Evolutionary conservation across 1,284 basidiomycete genomes (phyloP).

Genomic region (Coniophora puteana): DNA sequence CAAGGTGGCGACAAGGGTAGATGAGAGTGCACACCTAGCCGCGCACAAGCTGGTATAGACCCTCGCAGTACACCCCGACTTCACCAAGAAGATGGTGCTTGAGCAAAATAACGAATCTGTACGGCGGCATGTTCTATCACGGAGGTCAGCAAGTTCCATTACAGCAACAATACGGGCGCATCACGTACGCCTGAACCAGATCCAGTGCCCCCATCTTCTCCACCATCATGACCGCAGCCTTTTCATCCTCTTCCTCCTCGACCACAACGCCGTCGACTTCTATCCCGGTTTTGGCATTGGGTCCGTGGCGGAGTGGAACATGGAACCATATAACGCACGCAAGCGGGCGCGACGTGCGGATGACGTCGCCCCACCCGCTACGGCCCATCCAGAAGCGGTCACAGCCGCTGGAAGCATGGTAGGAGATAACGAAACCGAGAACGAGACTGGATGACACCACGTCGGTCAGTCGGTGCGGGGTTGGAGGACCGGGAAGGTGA

Average conservation of each 20-base stretch:
- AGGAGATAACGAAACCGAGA: conserved; percentile 69
- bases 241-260: conserved; percentile 34
- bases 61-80: conserved; percentile 40
- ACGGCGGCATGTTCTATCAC: too few species aligned
- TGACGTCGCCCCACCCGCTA: conserved; percentile 55
- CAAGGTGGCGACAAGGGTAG: too few species aligned
- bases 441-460: too few species aligned
- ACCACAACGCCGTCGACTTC: too few species aligned
- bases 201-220: conserved; percentile 61
- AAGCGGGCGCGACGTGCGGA: conserved; percentile 44
- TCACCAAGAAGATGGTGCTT: conserved; percentile 63
- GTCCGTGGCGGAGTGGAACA: conserved; percentile 43
- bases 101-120: conserved; percentile 51
- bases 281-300: conserved; percentile 35
- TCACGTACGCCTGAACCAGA: conserved; percentile 49
- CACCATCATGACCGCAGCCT: conserved; percentile 47
- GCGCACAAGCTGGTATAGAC: conserved; percentile 38
- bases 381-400: conserved; percentile 67
- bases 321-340: conserved; percentile 62
- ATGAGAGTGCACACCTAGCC: too few species aligned
- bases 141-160: too few species aligned
- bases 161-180: too few species aligned
- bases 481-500: conserved; percentile 6
- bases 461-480: too few species aligned
- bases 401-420: conserved; percentile 57